A percentile compares a stretch with the other conserved stretches of the same genome.
phyloP scores from a whole-genome alignment of 179 eudicot genomes.

The Amaranthus tricolor region DNA sequence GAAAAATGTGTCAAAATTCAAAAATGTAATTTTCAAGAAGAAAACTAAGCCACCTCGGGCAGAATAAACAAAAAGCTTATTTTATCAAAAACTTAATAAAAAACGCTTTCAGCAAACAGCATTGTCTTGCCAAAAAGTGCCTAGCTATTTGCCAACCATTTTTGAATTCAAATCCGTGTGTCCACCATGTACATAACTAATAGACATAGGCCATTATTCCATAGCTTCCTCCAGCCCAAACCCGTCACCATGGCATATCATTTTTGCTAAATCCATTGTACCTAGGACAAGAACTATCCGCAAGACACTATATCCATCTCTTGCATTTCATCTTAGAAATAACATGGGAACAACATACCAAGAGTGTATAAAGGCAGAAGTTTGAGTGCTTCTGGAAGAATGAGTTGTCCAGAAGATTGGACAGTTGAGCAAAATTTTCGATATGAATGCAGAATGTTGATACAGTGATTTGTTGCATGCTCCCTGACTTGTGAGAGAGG shows the following conservation, averaged over 20 bases:
- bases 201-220: background rate
- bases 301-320: background rate
- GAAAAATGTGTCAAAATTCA: background rate
- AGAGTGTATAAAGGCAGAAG: conserved; percentile 84
- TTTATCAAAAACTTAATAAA: background rate
- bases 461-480: conserved; percentile 67
- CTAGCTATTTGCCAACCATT: background rate
- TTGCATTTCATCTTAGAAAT: background rate
- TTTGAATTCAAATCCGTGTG: background rate
- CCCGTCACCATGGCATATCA: background rate
- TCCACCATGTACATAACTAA: background rate
- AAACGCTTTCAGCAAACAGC: background rate
- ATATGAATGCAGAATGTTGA: conserved; percentile 75
- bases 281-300: background rate
- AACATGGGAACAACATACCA: conserved; percentile 44
- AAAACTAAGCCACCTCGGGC: too few relatives aligned
- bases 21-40: background rate
- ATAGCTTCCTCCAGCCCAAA: background rate
- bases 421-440: conserved; percentile 90
- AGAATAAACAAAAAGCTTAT: background rate
- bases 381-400: conserved; percentile 94
- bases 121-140: background rate
- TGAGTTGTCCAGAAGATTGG: conserved; percentile 82
- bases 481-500: conserved; percentile 81
- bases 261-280: background rate